Percentiles rank a stretch among this genome's conserved stretches.
phyloP scores from a whole-genome alignment of 805 yeast genomes.

The Kuraishia floccosa region DNA sequence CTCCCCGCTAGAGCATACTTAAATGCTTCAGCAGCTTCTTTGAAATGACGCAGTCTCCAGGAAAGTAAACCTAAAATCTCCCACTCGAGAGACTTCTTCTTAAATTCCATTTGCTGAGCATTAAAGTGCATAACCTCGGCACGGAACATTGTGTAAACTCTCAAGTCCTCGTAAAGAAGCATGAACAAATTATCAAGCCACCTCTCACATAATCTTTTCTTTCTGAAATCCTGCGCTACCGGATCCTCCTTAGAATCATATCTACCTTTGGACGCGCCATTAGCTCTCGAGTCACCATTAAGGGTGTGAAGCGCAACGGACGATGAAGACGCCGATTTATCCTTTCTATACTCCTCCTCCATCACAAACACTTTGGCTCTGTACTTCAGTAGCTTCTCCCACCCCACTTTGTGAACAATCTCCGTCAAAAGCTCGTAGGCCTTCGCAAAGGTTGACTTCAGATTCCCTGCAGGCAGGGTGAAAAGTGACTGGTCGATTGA shows the following conservation, averaged over 20 bases:
- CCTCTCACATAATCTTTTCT: conserved; percentile 59
- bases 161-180: conserved; percentile 62
- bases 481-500: conserved; percentile 50
- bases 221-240: conserved; percentile 38
- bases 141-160: conserved; percentile 87
- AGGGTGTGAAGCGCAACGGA: neutral
- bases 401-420: conserved; percentile 56
- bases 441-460: conserved; percentile 44
- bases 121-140: conserved; percentile 84
- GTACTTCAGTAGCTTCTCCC: conserved; percentile 53
- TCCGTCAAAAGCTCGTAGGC: conserved; percentile 55
- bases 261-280: neutral
- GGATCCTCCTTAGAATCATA: conserved; percentile 5
- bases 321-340: conserved; percentile 6
- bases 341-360: conserved; percentile 47
- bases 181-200: conserved; percentile 66
- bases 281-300: conserved; percentile 3
- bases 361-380: conserved; percentile 60
- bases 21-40: conserved; percentile 84
- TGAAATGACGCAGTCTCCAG: conserved; percentile 69
- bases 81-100: conserved; percentile 81
- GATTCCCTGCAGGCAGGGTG: conserved; percentile 58
- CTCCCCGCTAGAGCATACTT: conserved; percentile 57
- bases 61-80: conserved; percentile 85
- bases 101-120: conserved; percentile 73